Percentiles rank a stretch among this genome's conserved stretches.
Evolutionary conservation across 768 basidiomycete species (phyloP).

Genomic region (Calocybe gangraenosa): DNA sequence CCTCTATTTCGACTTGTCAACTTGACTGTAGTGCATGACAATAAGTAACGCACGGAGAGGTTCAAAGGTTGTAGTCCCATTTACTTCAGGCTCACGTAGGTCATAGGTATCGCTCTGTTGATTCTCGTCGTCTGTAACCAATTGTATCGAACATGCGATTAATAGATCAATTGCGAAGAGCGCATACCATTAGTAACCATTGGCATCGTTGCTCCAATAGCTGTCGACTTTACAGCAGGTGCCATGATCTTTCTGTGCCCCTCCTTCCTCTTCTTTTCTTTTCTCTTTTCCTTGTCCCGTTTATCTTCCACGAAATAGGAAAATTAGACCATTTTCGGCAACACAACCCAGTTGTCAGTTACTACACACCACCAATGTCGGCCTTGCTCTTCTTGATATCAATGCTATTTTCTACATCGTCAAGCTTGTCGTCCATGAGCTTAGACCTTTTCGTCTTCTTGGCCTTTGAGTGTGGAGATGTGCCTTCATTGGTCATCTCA

Average conservation of each 20-base stretch:
- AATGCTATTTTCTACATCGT: neutral
- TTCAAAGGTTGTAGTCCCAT: conserved; percentile 19
- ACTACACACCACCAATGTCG: conserved; percentile 5
- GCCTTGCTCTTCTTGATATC: neutral
- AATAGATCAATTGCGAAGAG: no score
- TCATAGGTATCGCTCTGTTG: no score
- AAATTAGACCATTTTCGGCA: no score
- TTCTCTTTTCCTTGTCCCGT: conserved; percentile 18
- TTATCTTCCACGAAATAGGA: no score
- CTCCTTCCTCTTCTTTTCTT: conserved; percentile 27
- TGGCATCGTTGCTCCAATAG: no score
- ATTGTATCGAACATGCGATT: no score
- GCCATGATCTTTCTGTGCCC: conserved; percentile 11
- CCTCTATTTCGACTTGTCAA: conserved; percentile 15
- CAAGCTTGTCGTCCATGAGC: conserved; percentile 17
- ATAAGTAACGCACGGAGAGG: conserved; percentile 18
- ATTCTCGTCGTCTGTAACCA: no score
- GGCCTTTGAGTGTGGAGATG: conserved; percentile 9
- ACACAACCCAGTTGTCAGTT: no score
- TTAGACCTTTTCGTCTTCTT: conserved; percentile 24
- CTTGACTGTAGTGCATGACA: neutral
- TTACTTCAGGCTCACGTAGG: no score
- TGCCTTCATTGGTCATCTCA: conserved; percentile 26
- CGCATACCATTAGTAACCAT: no score
- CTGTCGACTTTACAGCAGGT: no score